These are phyloP conservation scores for Xylariaceae sp. DNA, from an alignment of 2,329 filamentous ascomycete species.

Conservation along the genomic window DNA sequence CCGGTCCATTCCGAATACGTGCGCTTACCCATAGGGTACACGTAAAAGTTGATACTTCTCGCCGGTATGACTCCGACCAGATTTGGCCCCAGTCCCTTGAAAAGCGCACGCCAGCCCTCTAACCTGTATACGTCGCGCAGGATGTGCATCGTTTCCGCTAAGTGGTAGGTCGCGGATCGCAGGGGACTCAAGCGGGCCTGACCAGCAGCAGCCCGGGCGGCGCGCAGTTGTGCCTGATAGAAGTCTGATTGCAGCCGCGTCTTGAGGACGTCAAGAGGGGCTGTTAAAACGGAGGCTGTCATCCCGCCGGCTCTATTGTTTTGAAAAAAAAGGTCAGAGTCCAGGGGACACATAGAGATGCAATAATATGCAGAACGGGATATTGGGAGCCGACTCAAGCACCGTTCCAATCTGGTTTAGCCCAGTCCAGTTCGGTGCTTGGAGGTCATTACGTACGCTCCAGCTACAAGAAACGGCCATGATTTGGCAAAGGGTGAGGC, in stretches of 20 bases:
- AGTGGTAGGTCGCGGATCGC: conserved; percentile 66
- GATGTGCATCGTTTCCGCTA: conserved; percentile 82
- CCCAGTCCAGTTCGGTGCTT: neutral
- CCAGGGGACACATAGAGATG: conserved; percentile 11
- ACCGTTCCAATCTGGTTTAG: neutral
- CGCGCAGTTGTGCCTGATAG: conserved; percentile 77
- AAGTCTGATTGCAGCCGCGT: conserved; percentile 92
- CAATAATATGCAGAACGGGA: neutral
- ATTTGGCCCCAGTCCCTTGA: conserved; percentile 90
- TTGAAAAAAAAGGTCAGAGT: conserved; percentile 14
- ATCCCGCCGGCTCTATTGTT: conserved; percentile 72
- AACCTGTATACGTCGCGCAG: conserved; percentile 72
- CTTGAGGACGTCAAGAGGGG: conserved; percentile 89
- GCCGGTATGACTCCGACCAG: conserved; percentile 86
- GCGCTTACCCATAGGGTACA: conserved; percentile 87
- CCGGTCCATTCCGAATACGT: conserved; percentile 73
- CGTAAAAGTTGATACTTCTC: conserved; percentile 87
- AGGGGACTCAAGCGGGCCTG: conserved; percentile 58
- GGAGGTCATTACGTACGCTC: conserved; percentile 59
- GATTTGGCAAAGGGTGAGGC: conserved; percentile 62
- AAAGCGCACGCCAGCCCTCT: conserved; percentile 82
- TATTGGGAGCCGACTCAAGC: neutral
- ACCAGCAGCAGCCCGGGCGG: conserved; percentile 58
- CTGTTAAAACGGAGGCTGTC: conserved; percentile 87
- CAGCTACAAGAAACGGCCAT: conserved; percentile 88